Evolutionary conservation across 2,329 filamentous ascomycete genomes (phyloP).

Genomic region (Rhynchosporium agropyri): DNA sequence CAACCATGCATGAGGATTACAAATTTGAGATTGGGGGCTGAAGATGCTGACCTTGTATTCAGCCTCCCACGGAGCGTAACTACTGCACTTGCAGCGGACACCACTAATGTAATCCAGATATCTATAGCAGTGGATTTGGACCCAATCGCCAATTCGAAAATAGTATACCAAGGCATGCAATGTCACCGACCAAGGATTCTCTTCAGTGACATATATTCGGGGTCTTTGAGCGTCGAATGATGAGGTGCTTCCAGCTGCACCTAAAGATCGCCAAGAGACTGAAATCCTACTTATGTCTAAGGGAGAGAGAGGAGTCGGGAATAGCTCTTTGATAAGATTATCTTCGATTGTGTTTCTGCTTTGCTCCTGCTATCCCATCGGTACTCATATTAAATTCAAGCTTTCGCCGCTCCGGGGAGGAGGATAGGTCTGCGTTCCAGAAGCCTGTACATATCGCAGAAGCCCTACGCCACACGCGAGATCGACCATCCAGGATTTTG

Average conservation of each 20-base stretch:
- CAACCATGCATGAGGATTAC: too few relatives aligned
- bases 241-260: slow-evolving; percentile 5
- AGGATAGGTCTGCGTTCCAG: neutral
- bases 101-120: neutral
- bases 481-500: neutral
- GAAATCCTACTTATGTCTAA: slow-evolving; percentile 11
- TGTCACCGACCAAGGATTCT: neutral
- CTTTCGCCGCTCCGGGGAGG: neutral
- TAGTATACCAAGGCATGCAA: slow-evolving; percentile 3
- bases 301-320: too few relatives aligned
- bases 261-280: too few relatives aligned
- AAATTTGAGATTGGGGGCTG: too few relatives aligned
- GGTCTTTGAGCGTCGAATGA: neutral
- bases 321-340: too few relatives aligned
- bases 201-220: slow-evolving; percentile 6
- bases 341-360: neutral
- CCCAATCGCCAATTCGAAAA: slow-evolving; percentile 2
- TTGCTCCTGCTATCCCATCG: slow-evolving; percentile 7
- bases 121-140: neutral
- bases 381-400: neutral
- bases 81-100: neutral
- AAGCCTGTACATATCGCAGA: neutral
- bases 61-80: too few relatives aligned
- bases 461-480: slow-evolving; percentile 15
- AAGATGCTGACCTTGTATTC: too few relatives aligned